phyloP scores from a whole-genome alignment of 2,329 filamentous ascomycete species.

The Daldinia sp. region DNA sequence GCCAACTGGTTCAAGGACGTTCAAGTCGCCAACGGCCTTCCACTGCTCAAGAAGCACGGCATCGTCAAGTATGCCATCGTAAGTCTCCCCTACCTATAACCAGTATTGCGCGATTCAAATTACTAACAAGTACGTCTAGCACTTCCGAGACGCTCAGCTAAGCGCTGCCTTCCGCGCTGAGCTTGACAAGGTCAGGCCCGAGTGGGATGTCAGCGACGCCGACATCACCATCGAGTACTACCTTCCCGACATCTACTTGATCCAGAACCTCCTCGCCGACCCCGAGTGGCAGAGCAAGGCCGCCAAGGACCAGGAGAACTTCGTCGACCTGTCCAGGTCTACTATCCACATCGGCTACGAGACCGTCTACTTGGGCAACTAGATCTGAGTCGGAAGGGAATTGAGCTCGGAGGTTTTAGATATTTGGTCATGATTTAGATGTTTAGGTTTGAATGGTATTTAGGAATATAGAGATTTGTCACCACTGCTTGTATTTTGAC shows the following conservation, averaged over 20 bases:
- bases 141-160: constrained; percentile 8
- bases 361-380: constrained; percentile 16
- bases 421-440: neutral
- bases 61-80: constrained; percentile 23
- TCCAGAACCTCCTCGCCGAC: constrained; percentile 9
- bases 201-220: constrained; percentile 19
- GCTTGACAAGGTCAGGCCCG: constrained; percentile 3
- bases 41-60: constrained; percentile 25
- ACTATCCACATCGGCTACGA: constrained; percentile 17
- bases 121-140: constrained; percentile 1
- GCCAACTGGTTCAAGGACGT: constrained; percentile 17
- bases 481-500: neutral
- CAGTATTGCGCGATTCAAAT: neutral
- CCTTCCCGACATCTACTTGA: constrained; percentile 6
- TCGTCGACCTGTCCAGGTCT: constrained; percentile 16
- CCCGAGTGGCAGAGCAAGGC: constrained; percentile 21
- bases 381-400: neutral
- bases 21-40: constrained; percentile 16
- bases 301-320: constrained; percentile 13
- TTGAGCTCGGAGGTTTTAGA: neutral
- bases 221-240: constrained; percentile 25
- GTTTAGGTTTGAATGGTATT: neutral
- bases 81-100: neutral
- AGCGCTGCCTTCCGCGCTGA: constrained; percentile 2
- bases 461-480: neutral